A percentile compares a stretch with the other conserved stretches of the same genome.
phyloP scores from a whole-genome alignment of 139 green algal genomes.

The Mesostigma viride region DNA sequence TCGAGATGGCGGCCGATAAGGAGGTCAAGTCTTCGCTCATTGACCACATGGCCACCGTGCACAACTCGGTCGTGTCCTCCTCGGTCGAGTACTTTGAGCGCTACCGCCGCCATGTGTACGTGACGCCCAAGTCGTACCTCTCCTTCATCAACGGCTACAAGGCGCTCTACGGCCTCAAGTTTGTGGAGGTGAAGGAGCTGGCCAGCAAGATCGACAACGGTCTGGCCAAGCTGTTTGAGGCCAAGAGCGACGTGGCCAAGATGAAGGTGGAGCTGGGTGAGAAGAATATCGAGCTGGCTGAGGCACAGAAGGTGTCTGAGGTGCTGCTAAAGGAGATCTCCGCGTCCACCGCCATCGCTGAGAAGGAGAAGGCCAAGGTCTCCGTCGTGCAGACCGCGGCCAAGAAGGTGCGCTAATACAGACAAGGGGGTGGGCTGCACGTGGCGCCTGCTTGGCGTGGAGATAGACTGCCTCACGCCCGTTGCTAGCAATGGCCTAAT shows the following conservation, averaged over 20 bases:
- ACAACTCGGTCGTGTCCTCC: constrained; percentile 64
- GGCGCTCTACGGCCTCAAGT: constrained; percentile 72
- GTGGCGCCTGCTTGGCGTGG: no score
- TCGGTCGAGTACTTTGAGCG: constrained; percentile 84
- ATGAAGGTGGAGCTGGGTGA: constrained; percentile 64
- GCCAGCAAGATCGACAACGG: constrained; percentile 56
- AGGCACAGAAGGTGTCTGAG: constrained; percentile 66
- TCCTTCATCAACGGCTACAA: constrained; percentile 83
- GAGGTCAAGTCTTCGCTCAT: constrained; percentile 67
- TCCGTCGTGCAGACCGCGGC: constrained; percentile 59
- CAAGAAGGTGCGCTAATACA: no score
- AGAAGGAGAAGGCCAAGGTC: constrained; percentile 76
- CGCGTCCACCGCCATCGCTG: constrained; percentile 71
- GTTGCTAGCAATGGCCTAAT: no score
- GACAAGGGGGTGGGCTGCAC: no score
- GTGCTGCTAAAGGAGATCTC: constrained; percentile 78
- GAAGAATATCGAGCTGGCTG: constrained; percentile 76
- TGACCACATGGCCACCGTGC: constrained; percentile 65
- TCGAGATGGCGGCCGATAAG: constrained; percentile 55
- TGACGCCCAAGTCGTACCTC: constrained; percentile 88
- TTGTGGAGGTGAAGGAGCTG: constrained; percentile 38
- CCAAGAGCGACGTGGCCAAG: constrained; percentile 77
- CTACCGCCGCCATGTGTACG: constrained; percentile 77
- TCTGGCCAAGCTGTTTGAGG: constrained; percentile 83
- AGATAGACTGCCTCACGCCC: no score